Evolutionary conservation across 164 flowering plant genomes (phyloP), one percentile per base, ranked within the genome.

Genomic region (Cinnamomum chago): DNA sequence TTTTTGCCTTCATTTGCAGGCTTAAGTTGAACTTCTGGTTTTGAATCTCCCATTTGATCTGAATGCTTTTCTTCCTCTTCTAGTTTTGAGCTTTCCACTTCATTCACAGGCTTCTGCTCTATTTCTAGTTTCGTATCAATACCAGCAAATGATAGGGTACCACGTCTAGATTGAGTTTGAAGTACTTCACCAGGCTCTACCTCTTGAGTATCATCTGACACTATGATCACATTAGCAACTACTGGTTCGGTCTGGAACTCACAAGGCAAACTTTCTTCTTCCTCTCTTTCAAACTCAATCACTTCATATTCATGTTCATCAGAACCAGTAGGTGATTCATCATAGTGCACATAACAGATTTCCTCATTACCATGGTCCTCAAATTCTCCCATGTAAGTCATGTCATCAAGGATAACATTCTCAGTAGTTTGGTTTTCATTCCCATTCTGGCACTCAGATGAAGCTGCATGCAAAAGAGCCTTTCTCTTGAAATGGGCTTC

Each of bases 401-500:
- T 70, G 58, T 71, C 78, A n/a, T 85, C 83, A 11, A 58, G 70
- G 24, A 15, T 18, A 2, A 77, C 85, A 80, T 76, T 77, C 58
- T 79, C 88, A 82, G 76, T 33, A 60, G 72, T 60, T 78, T 81
- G 85, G 47, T 58, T 50, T 13, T 75, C 85, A 23, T 47, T 62
- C 33, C 81, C 86, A 76, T 74, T 73, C 58, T 84, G 86, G 68
- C 74, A 60, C 64, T 76, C 88, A 1, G 85, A 74, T 75, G 84
- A 82, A 75, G 73, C 76, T 58, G 81, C 90, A 14, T 71, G 76
- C 33, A 80, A 78, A 75, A 89, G 85, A 55, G 86, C 90, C 81
- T 86, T 93, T 81, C 81, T 90, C 85, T 78, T 92, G 72, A 90
- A 90, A 76, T 90, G 93, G 69, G 95, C 98, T 77, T 92, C 98